Conservation (phyloP, 352 stramenopile species). For the Thraustotheca clavata region DNA sequence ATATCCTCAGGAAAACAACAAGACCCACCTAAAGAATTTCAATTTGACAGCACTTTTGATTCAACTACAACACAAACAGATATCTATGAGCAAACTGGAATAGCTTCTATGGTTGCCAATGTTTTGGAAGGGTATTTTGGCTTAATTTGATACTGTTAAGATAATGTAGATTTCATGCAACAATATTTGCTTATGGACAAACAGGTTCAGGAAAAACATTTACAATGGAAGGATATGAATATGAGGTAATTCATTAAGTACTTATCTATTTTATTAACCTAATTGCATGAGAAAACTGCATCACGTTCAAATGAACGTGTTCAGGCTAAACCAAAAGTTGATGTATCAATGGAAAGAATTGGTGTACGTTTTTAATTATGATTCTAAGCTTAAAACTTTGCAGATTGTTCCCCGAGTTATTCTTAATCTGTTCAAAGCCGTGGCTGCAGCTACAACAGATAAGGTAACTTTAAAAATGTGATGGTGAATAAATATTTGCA, state of each 20-base stretch:
- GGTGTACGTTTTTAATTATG: constrained; percentile 26
- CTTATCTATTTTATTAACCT: background rate
- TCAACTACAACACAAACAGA: constrained; percentile 24
- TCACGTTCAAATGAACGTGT: background rate
- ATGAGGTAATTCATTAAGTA: constrained; percentile 27
- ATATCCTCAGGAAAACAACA: constrained; percentile 5
- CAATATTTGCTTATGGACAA: constrained; percentile 50
- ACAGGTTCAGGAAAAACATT: constrained; percentile 54
- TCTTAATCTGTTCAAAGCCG: constrained; percentile 33
- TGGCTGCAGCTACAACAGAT: constrained; percentile 13
- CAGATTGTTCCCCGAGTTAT: constrained; percentile 46
- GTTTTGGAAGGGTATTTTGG: constrained; percentile 7
- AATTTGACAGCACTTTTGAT: constrained; percentile 49
- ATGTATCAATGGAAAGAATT: constrained; percentile 23
- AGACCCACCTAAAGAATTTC: constrained; percentile 28
- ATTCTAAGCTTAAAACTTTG: background rate
- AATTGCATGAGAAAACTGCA: background rate
- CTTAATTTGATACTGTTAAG: background rate
- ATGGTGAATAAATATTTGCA: constrained; percentile 7
- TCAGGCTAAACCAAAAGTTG: constrained; percentile 22
- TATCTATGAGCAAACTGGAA: background rate
- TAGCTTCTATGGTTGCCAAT: background rate
- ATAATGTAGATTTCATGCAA: constrained; percentile 28
- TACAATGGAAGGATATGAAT: constrained; percentile 53
- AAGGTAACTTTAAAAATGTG: background rate